Evolutionary conservation across 164 flowering plant genomes (phyloP).

Genomic region (Paratinospora sagittata): DNA sequence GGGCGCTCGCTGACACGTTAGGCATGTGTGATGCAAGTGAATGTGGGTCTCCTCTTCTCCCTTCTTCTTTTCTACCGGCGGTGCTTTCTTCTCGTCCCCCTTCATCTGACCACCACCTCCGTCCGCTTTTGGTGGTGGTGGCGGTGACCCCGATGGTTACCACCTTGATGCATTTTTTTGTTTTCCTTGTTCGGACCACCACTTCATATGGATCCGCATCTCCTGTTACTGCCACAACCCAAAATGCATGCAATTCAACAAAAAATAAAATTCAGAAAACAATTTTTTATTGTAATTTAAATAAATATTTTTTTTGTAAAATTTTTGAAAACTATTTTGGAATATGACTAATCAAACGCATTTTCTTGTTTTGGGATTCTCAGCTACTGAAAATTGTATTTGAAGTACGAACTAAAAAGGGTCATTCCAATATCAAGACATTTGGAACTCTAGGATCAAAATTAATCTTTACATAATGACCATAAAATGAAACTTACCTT

Average conservation of each 20-base stretch:
- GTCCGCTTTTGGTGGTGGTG: conserved; percentile 36
- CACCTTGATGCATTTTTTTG: conserved; percentile 38
- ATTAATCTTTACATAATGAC: no score
- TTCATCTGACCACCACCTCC: conserved; percentile 26
- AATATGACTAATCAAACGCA: no score
- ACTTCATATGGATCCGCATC: conserved; percentile 54
- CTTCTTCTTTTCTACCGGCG: conserved; percentile 24
- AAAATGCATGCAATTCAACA: no score
- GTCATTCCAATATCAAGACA: no score
- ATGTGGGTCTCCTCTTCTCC: conserved; percentile 13
- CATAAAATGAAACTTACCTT: conserved; percentile 28
- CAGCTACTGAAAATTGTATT: no score
- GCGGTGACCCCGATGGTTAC: conserved; percentile 59
- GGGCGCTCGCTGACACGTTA: conserved; percentile 18
- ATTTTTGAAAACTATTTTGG: no score
- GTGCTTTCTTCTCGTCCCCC: conserved; percentile 28
- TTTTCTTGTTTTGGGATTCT: no score
- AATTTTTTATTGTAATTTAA: no score
- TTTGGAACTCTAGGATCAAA: no score
- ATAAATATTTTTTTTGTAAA: conserved; percentile 29
- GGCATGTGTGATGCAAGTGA: conserved; percentile 17
- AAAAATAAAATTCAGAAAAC: no score
- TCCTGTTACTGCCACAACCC: conserved; percentile 40
- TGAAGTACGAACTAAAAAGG: no score
- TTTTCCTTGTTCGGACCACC: no score